Evolutionary conservation across 306 rosid species (phyloP), one percentile per base, ranked within the genome.

Genomic region (Sesbania bispinosa): DNA sequence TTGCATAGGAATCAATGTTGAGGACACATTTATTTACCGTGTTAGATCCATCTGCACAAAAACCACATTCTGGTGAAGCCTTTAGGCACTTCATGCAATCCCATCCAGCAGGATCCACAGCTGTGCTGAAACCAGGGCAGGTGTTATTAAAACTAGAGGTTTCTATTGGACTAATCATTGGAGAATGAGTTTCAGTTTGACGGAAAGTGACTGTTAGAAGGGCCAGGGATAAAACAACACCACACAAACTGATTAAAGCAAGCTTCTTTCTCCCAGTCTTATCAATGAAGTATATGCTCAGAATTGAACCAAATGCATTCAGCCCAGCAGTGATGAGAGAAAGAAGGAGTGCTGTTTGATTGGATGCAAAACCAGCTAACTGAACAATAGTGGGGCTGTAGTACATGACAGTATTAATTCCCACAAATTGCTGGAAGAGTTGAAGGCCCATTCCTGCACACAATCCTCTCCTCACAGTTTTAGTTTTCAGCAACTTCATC

Each of bases 331-430:
- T 85, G 77, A 88, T 76, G 1, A 81, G 78, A 1, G 94, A 85
- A 13, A 85, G 84, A 29, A 83, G 83, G 15, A 88, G 62, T n/a
- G 94, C 88, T 0, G 90, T 88, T 51, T 14, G 74, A 27, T 88
- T 88, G 5, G 88, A 83, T 15, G 90, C 88, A 45, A 77, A 48
- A 13, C 94, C 94, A 0, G 88, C 90, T 2, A 85, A 38, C 36
- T 88, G 90, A 47, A 83, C 62, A 10, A 88, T 85, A 7, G 90
- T 78, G 24, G 90, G 94, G 59, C 94, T 88, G 68, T 85, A 88
- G 69, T 88, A 82, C 90, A 85, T 84, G 0, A 88, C 90, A 2
- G 87, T 85, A 39, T 88, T 88, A 60, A 88, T 88, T 1, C 90
- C 93, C 20, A 78, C 79, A 65, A 81, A 88, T 10, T 88, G 90